Evolutionary conservation across 2,329 filamentous ascomycete genomes (phyloP).

Genomic region (Colletotrichum sp.): DNA sequence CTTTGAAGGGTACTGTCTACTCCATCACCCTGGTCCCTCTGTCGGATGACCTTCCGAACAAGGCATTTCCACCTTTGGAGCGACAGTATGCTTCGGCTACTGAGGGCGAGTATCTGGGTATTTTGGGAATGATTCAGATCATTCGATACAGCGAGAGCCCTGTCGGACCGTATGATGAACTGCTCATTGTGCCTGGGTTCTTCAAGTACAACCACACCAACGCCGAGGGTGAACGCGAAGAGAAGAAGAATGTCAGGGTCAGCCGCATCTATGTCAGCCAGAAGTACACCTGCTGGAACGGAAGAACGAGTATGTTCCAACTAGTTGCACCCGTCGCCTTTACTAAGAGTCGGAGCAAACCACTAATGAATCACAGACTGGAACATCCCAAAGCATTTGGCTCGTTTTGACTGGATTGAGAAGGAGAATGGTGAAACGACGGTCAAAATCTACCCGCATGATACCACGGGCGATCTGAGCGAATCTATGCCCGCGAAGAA

Average conservation of each 20-base stretch:
- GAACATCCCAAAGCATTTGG: constrained; percentile 61
- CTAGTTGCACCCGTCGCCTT: background rate
- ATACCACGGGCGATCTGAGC: constrained; percentile 31
- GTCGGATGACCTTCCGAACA: constrained; percentile 3
- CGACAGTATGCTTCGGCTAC: background rate
- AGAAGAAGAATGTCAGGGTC: constrained; percentile 42
- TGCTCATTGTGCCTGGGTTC: constrained; percentile 50
- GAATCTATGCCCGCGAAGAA: constrained; percentile 35
- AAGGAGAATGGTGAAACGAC: constrained; percentile 36
- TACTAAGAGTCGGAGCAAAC: background rate
- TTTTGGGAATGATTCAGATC: constrained; percentile 52
- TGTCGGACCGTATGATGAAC: constrained; percentile 58
- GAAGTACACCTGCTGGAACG: constrained; percentile 56
- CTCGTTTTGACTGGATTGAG: constrained; percentile 51
- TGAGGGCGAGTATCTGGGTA: constrained; percentile 43
- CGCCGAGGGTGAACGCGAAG: constrained; percentile 27
- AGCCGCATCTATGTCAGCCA: constrained; percentile 60
- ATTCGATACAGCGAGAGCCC: constrained; percentile 54
- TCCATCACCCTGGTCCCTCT: constrained; percentile 10
- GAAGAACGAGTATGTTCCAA: constrained; percentile 46
- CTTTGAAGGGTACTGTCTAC: constrained; percentile 22
- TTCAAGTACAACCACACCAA: constrained; percentile 41
- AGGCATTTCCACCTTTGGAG: constrained; percentile 6
- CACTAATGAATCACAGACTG: constrained; percentile 41
- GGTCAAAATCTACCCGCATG: constrained; percentile 49